phyloP scores from a whole-genome alignment of 1,284 basidiomycete species.

The Rhodotorula sp. region DNA sequence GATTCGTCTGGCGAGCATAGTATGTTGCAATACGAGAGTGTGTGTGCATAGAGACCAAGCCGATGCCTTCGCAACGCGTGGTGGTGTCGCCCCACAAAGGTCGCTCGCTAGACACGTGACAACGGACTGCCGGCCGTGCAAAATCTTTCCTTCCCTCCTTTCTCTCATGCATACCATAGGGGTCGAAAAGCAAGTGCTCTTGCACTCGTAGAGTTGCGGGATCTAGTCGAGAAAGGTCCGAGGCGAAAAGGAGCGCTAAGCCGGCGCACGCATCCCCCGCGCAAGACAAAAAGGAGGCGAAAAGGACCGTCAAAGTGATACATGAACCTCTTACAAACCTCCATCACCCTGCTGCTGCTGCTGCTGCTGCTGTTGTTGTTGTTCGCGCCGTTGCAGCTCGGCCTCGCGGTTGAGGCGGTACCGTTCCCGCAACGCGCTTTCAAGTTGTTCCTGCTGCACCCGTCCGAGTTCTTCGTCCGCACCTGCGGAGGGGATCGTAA shows the following conservation, averaged over 20 bases:
- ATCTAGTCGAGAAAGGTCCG: no score
- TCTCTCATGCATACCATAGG: no score
- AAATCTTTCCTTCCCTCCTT: no score
- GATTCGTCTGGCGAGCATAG: not conserved
- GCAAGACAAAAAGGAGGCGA: no score
- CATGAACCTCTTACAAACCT: not conserved
- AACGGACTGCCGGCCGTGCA: no score
- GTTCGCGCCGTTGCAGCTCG: constrained; percentile 11
- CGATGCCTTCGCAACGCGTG: no score
- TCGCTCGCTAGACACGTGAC: no score
- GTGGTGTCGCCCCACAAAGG: no score
- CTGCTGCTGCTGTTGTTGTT: not conserved
- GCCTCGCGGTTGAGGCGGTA: constrained; percentile 33
- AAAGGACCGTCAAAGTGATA: not conserved
- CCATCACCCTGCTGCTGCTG: not conserved
- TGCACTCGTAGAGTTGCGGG: no score
- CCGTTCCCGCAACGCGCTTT: constrained; percentile 36
- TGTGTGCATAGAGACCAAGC: not conserved
- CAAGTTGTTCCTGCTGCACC: constrained; percentile 30
- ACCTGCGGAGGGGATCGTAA: not conserved
- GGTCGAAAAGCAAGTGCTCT: no score
- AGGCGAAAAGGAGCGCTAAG: no score
- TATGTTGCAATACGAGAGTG: not conserved
- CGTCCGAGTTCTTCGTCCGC: constrained; percentile 10
- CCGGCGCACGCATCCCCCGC: no score